Conservation (phyloP, 2,329 filamentous ascomycete species). For the Fusarium solani-melongenae region DNA sequence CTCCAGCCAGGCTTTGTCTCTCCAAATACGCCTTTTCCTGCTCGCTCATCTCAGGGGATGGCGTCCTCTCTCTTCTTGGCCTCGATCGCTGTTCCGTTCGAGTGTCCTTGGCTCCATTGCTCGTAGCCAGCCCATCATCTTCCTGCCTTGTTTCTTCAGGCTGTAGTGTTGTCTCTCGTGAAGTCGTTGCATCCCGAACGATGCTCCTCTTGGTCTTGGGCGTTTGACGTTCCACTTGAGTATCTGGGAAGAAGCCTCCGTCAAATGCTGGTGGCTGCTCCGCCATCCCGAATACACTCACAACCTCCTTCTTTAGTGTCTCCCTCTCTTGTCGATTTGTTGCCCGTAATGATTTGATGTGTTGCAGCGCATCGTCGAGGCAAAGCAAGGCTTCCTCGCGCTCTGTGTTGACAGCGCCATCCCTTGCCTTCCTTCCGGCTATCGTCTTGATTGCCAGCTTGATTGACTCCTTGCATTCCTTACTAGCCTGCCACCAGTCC, state of each 20-base stretch:
- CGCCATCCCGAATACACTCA: conserved; percentile 32
- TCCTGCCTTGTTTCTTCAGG: conserved; percentile 15
- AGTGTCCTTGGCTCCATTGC: background rate
- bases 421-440: conserved; percentile 39
- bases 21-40: conserved; percentile 27
- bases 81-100: conserved; percentile 11
- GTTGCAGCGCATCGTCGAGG: conserved; percentile 34
- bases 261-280: conserved; percentile 30
- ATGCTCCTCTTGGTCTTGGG: conserved; percentile 16
- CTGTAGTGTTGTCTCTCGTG: conserved; percentile 7
- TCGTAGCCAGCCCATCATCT: background rate
- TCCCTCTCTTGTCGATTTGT: conserved; percentile 33
- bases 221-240: conserved; percentile 9
- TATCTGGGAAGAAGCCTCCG: conserved; percentile 10
- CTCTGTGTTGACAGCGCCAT: conserved; percentile 4
- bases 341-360: conserved; percentile 38
- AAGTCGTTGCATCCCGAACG: conserved; percentile 11
- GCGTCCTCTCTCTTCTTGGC: conserved; percentile 8
- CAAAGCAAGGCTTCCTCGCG: conserved; percentile 41
- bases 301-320: conserved; percentile 24
- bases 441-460: conserved; percentile 52
- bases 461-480: conserved; percentile 51
- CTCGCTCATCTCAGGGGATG: conserved; percentile 18
- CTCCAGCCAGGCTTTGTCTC: conserved; percentile 29
- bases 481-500: conserved; percentile 52